Evolutionary conservation across 164 flowering plant species (phyloP).

Genomic region (Santalum album): DNA sequence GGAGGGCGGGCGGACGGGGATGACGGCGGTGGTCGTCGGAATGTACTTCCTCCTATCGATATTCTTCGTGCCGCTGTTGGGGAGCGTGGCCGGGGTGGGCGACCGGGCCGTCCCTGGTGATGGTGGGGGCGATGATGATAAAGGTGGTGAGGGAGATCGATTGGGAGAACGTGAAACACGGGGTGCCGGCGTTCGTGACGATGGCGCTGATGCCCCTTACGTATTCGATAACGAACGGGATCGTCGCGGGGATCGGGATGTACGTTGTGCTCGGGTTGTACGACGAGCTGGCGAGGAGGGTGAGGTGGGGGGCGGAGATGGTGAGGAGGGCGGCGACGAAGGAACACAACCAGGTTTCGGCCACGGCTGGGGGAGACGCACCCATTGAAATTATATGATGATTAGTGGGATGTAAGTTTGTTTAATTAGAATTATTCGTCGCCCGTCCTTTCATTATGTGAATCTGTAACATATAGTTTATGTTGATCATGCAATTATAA

Average conservation of each 20-base stretch:
- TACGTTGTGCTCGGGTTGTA: conserved; percentile 44
- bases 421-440: too few species aligned
- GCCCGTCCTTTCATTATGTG: too few species aligned
- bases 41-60: conserved; percentile 51
- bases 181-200: conserved; percentile 70
- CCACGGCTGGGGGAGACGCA: conserved; percentile 23
- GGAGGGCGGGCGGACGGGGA: conserved; percentile 85
- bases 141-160: conserved; percentile 70
- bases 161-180: conserved; percentile 55
- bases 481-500: too few species aligned
- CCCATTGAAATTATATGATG: conserved; percentile 10
- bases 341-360: conserved; percentile 66
- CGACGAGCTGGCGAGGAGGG: conserved; percentile 25
- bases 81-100: conserved; percentile 91
- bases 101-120: conserved; percentile 66
- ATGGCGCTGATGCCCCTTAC: conserved; percentile 84
- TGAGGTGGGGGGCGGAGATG: conserved; percentile 36
- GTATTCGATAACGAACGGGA: conserved; percentile 72
- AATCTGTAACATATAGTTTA: too few species aligned
- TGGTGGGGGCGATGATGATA: conserved; percentile 89
- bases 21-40: conserved; percentile 57
- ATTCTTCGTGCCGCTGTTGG: conserved; percentile 59
- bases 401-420: too few species aligned
- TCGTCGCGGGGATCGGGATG: conserved; percentile 71
- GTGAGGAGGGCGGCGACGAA: conserved; percentile 28